phyloP scores from a whole-genome alignment of 345 rosid species.

The Excoecaria agallocha region DNA sequence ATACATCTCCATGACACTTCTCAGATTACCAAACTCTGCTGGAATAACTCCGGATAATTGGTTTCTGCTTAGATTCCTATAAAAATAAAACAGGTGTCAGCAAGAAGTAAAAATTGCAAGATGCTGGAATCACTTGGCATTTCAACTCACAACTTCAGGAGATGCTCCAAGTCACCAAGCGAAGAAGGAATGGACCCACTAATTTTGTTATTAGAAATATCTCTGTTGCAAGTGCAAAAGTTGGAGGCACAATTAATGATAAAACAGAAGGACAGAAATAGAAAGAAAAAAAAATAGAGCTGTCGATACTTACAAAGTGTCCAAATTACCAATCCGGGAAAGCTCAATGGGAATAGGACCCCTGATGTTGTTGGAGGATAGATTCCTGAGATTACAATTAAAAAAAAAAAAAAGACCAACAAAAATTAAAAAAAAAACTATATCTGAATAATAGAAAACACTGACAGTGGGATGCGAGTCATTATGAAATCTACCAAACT shows the following conservation, averaged over 20 bases:
- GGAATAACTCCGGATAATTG: slow-evolving; percentile 67
- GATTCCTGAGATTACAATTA: slow-evolving; percentile 74
- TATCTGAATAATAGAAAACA: not conserved
- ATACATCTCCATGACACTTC: slow-evolving; percentile 91
- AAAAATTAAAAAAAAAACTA: not conserved
- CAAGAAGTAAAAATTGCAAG: not conserved
- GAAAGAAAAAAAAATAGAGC: not conserved
- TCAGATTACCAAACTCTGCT: slow-evolving; percentile 80
- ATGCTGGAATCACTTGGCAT: slow-evolving; percentile 12
- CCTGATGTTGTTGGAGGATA: slow-evolving; percentile 67
- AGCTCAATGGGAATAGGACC: slow-evolving; percentile 86
- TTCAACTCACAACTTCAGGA: slow-evolving; percentile 72
- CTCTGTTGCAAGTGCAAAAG: slow-evolving; percentile 39
- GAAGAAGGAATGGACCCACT: slow-evolving; percentile 82
- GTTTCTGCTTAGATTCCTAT: slow-evolving; percentile 85
- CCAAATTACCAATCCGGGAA: slow-evolving; percentile 88
- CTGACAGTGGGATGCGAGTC: not conserved
- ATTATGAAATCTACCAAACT: slow-evolving; percentile 29
- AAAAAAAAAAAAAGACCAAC: not conserved
- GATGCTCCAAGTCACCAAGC: slow-evolving; percentile 94
- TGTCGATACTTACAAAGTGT: slow-evolving; percentile 63
- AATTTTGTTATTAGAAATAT: slow-evolving; percentile 77
- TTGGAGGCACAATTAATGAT: not conserved
- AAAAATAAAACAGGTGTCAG: slow-evolving; percentile 16
- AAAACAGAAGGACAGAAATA: slow-evolving; percentile 9